Evolutionary conservation across 768 basidiomycete species (phyloP).

Genomic region (Termitomyces sp.): DNA sequence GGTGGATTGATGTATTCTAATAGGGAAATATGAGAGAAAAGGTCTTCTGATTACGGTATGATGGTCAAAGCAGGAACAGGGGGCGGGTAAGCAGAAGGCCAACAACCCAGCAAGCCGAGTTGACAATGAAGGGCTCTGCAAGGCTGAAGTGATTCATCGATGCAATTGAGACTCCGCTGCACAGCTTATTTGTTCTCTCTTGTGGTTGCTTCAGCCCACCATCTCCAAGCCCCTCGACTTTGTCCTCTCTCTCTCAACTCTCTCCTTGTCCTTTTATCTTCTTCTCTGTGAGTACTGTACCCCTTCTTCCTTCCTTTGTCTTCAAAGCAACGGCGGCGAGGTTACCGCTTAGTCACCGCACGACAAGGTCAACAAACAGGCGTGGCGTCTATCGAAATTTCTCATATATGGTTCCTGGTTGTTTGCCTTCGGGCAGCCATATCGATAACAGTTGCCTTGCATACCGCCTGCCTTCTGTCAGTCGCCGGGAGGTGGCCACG

Average conservation of each 20-base stretch:
- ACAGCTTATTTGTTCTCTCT: constrained; percentile 39
- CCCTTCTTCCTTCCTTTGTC: constrained; percentile 10
- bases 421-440: neutral
- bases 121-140: neutral
- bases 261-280: constrained; percentile 2
- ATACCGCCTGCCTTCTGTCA: constrained; percentile 14
- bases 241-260: constrained; percentile 10
- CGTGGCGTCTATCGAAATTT: constrained; percentile 13
- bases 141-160: constrained; percentile 18
- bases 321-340: constrained; percentile 8
- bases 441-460: constrained; percentile 3
- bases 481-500: constrained; percentile 29
- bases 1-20: neutral
- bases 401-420: neutral
- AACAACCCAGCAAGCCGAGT: neutral
- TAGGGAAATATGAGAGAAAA: neutral
- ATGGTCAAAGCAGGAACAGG: neutral
- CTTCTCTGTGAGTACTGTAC: constrained; percentile 19
- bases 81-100: neutral
- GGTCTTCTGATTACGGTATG: neutral
- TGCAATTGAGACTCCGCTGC: constrained; percentile 46
- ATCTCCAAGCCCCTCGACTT: constrained; percentile 20
- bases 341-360: constrained; percentile 9
- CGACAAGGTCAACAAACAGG: constrained; percentile 10
- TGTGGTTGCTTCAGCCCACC: constrained; percentile 22